Evolutionary conservation across 345 rosid species (phyloP).

Genomic region (Diplotaxis tenuifolia): DNA sequence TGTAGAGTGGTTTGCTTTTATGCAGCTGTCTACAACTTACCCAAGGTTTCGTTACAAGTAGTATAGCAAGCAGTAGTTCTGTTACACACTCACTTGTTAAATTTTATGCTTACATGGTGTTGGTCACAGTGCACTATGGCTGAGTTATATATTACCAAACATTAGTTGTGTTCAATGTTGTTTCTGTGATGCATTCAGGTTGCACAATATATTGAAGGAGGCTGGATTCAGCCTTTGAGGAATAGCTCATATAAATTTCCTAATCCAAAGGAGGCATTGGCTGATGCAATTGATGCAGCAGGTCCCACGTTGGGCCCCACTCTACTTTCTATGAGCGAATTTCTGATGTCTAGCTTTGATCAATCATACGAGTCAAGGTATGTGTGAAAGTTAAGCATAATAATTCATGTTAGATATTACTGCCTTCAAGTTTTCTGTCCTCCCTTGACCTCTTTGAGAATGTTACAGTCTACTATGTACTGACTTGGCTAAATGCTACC

Average conservation of each 20-base stretch:
- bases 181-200: conserved; percentile 48
- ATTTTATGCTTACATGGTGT: neutral
- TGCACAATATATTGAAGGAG: conserved; percentile 57
- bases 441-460: conserved; percentile 13
- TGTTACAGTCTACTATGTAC: conserved; percentile 1
- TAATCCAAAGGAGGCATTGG: conserved; percentile 67
- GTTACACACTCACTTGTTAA: conserved; percentile 4
- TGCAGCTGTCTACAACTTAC: conserved; percentile 16
- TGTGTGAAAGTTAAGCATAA: conserved; percentile 11
- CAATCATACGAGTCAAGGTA: conserved; percentile 96
- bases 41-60: conserved; percentile 12
- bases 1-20: neutral
- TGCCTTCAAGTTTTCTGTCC: conserved; percentile 10
- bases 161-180: conserved; percentile 11
- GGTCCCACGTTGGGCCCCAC: conserved; percentile 81
- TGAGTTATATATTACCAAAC: conserved; percentile 6
- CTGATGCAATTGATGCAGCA: conserved; percentile 84
- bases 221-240: conserved; percentile 77
- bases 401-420: conserved; percentile 5
- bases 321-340: conserved; percentile 96
- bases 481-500: conserved; percentile 21
- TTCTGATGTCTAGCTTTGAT: conserved; percentile 87
- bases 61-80: conserved; percentile 14
- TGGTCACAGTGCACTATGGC: conserved; percentile 4
- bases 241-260: conserved; percentile 71